A percentile compares a stretch with the other conserved stretches of the same genome.
phyloP scores from a whole-genome alignment of 305 asterid species.

The Fraxinus dipetala region DNA sequence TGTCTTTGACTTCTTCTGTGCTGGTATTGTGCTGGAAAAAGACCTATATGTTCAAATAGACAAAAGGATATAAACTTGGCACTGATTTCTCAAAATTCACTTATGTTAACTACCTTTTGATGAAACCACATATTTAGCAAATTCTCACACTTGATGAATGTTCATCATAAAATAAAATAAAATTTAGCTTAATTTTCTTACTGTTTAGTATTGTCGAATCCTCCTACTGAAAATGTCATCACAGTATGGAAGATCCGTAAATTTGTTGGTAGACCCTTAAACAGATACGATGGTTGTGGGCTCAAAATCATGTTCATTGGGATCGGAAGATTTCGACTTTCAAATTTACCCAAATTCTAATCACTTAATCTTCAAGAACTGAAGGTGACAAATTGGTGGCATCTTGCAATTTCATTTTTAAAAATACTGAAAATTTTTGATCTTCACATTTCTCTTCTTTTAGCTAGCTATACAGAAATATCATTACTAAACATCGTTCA shows the following conservation, averaged over 20 bases:
- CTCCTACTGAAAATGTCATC: background rate
- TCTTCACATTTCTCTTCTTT: background rate
- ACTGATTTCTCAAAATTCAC: background rate
- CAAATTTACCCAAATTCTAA: conserved; percentile 17
- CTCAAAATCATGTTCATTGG: too few relatives aligned
- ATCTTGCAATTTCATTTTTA: conserved; percentile 2
- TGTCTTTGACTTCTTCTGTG: background rate
- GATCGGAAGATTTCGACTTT: conserved; percentile 26
- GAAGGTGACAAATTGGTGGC: background rate
- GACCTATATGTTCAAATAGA: background rate
- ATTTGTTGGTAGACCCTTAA: background rate
- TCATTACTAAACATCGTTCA: background rate
- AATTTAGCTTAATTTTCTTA: background rate
- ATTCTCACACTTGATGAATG: too few relatives aligned
- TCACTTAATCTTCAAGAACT: background rate
- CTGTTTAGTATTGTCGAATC: background rate
- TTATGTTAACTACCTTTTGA: background rate
- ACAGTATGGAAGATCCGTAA: background rate
- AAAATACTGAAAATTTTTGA: background rate
- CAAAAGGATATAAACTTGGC: background rate
- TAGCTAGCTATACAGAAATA: background rate
- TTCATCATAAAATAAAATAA: too few relatives aligned
- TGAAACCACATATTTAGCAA: too few relatives aligned
- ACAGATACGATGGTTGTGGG: background rate
- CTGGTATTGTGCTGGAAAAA: background rate